Evolutionary conservation across 352 stramenopile genomes (phyloP), one percentile per base, ranked within the genome.

Genomic region (Phytophthora kernoviae): DNA sequence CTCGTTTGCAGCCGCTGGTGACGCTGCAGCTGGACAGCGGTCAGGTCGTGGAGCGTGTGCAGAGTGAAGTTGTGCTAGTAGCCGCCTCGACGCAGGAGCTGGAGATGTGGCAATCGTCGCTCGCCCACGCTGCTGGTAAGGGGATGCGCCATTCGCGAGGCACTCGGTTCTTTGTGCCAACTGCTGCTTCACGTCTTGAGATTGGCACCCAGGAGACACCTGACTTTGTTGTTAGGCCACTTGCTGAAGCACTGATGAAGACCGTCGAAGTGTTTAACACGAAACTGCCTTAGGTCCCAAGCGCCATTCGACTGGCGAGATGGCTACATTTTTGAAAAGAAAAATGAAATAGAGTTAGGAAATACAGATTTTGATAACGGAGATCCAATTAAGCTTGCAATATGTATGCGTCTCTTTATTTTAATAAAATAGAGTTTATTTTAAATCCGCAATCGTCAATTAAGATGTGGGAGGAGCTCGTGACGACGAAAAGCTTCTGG

Each of bases 71-170:
- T 49, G 81, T 93, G 52, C 63, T 96, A 14, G 60, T 93, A 18
- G 81, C 85, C 11, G 54, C 77, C 0, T 86, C 68, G 1, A 65
- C 71, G 0, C 80, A 93, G 37, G 87, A 96, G 53, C 88, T 96
- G 46, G 82, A 96, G 60, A 94, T 96, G 84, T 96, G 87, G 87
- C 81, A 93, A 68, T 93, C 85, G 54, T 94, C 87, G 32, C 52
- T 96, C 8, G 84, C 86, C 4, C 84, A 96, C 40, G 87, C 85
- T 0, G 84, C 84, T 5, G 87, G 87, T 4, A 88, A 91, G 46
- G 85, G 84, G 2, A 77, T 94, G 62, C 85, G 85, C 4, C 74
- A 94, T 57, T 94, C 87, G 33, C 77, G 83, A 27, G 85, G 85
- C 41, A 96, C 80, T 32, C 85, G 87, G 33, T 96, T 94, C 48